Base-by-base conservation (phyloP, 495 filamentous ascomycete genomes). In the Daldinia childiae region DNA sequence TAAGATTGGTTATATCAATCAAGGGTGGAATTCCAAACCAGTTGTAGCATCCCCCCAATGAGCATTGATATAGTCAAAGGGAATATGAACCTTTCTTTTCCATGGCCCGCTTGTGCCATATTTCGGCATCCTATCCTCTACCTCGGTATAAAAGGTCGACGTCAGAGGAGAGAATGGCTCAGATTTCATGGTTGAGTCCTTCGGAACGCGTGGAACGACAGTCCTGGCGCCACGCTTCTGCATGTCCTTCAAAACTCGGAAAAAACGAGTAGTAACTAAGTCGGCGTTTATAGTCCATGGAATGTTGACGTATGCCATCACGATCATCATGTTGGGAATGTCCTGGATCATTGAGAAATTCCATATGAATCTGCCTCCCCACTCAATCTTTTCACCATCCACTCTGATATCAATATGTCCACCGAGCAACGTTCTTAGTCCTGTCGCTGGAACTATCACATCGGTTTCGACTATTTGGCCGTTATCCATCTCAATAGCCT, bases 401-500 rank as follows among this genome's bases (percentile, higher is more conserved):
- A 92, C 86, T 3, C 73, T 73, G 14, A 91, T 58, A 0, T 69
- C 58, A 4, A 87, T 79, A 6, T 82, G 82, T 24, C 86, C 85
- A 0, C 85, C 84, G 8, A 92, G 75, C 19, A 79, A 78, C 45
- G 92, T 73, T 48, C 84, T 83, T 1, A 95, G 80, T 1, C 92
- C 92, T 0, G 92, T 95, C 0, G 92, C 91, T 0, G 90, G 91
- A 66, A 94, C 78, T 74, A 94, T 91, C 71, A 91, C 88, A 78
- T 94, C 91, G 0, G 90, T 87, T 1, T 87, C 81, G 3, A 94
- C 73, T 0, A 74, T 76, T 52, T 86, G 82, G 17, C 89, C 91
- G 0, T 84, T 85, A 30, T 82, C 76, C 21, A 92, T 84, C 17
- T 77, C 67, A 62, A 95, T 89, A 1, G 87, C 85, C 12, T 84